phyloP scores from a whole-genome alignment of 495 filamentous ascomycete species.

The Neurospora hispaniola region DNA sequence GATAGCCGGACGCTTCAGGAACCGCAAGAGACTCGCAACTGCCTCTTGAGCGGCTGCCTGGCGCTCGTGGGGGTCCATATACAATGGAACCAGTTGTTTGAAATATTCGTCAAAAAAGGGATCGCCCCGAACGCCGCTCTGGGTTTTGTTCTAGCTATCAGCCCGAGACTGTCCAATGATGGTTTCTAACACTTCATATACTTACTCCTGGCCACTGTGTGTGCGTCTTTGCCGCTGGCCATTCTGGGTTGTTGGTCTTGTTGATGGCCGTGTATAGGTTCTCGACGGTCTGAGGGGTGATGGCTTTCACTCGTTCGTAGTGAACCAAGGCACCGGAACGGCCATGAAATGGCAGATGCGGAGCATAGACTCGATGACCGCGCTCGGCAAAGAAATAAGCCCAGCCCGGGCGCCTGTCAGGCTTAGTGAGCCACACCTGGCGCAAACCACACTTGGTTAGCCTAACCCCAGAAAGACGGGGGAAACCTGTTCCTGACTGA shows the following conservation, averaged over 20 bases:
- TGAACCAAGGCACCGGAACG: not conserved
- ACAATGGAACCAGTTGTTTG: conserved; percentile 5
- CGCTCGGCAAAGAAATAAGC: conserved; percentile 37
- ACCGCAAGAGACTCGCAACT: conserved; percentile 24
- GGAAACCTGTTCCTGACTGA: conserved; percentile 25
- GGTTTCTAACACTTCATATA: not conserved
- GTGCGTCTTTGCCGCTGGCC: conserved; percentile 36
- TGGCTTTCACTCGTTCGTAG: not conserved
- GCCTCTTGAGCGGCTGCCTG: conserved; percentile 35
- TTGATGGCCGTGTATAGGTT: conserved; percentile 29
- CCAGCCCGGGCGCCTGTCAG: conserved; percentile 42
- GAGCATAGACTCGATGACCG: conserved; percentile 37
- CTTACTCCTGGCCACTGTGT: conserved; percentile 45
- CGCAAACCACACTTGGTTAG: not conserved
- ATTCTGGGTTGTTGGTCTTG: conserved; percentile 16
- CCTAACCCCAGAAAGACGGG: not conserved
- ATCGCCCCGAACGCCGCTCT: conserved; percentile 35
- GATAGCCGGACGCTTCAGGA: conserved; percentile 34
- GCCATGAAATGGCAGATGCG: conserved; percentile 33
- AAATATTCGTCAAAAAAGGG: conserved; percentile 41
- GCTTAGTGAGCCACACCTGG: conserved; percentile 40
- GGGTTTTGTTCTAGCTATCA: not conserved
- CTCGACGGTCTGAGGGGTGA: conserved; percentile 16
- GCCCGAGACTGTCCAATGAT: not conserved
- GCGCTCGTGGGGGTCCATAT: conserved; percentile 24